Conservation (phyloP, 192 early-diverging fungal genomes). For the Cetraspora pellucida region DNA sequence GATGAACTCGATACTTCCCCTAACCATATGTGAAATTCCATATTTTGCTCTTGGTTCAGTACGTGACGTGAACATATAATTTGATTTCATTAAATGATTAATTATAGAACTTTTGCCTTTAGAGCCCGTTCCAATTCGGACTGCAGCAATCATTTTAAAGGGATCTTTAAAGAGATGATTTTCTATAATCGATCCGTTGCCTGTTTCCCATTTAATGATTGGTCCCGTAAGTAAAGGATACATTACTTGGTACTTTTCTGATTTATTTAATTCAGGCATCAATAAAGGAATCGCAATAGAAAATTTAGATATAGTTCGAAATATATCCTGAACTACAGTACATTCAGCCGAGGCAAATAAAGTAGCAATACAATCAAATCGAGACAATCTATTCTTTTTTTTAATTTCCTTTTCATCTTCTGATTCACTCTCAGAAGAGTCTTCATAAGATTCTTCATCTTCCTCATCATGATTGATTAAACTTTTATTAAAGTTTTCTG, state of each 20-base stretch:
- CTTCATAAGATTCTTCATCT: neutral
- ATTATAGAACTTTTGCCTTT: conserved; percentile 26
- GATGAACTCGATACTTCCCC: conserved; percentile 32
- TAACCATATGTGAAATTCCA: conserved; percentile 20
- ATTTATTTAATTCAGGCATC: conserved; percentile 24
- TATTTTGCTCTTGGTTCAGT: conserved; percentile 27
- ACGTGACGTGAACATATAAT: conserved; percentile 29
- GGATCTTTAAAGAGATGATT: conserved; percentile 30
- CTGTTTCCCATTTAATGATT: conserved; percentile 30
- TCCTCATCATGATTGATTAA: neutral
- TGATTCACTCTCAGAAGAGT: neutral
- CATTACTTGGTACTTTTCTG: conserved; percentile 21
- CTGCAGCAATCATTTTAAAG: conserved; percentile 20
- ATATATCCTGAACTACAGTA: conserved; percentile 32
- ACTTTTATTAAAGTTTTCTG: conserved; percentile 24
- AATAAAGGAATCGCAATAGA: conserved; percentile 27
- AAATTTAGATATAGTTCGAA: conserved; percentile 31
- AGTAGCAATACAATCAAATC: conserved; percentile 26
- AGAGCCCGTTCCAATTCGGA: conserved; percentile 22
- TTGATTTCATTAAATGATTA: conserved; percentile 27
- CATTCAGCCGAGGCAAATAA: conserved; percentile 23
- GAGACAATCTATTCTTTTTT: conserved; percentile 28
- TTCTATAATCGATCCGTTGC: conserved; percentile 30
- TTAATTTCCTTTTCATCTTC: neutral
- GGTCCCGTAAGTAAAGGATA: conserved; percentile 23